Evolutionary conservation across 2,329 filamentous ascomycete genomes (phyloP).

Genomic region (Fusarium cicatricum): DNA sequence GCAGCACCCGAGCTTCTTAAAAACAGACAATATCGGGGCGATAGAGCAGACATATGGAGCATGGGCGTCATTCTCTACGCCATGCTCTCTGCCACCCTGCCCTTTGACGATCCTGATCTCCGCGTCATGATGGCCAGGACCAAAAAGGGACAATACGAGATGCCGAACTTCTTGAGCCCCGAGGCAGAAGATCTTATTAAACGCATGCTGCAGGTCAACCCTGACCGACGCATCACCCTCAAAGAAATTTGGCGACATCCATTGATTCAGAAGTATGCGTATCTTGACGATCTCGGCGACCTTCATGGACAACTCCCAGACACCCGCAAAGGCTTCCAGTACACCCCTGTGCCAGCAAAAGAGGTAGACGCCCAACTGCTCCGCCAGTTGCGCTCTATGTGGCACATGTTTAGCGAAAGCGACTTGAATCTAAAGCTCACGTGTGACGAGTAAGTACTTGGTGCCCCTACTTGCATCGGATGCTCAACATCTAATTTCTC

Average conservation of each 20-base stretch:
- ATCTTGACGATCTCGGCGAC: conserved; percentile 72
- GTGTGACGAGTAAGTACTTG: conserved; percentile 64
- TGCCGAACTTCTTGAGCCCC: conserved; percentile 68
- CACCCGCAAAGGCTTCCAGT: conserved; percentile 68
- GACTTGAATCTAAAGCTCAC: conserved; percentile 75
- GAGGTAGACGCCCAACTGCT: conserved; percentile 85
- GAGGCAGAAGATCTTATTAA: conserved; percentile 82
- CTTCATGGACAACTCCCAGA: conserved; percentile 61
- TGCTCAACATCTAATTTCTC: conserved; percentile 34
- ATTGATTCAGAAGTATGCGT: conserved; percentile 83
- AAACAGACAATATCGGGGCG: conserved; percentile 79
- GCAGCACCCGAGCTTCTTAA: conserved; percentile 91
- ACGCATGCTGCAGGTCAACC: conserved; percentile 81
- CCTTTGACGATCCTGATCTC: conserved; percentile 77
- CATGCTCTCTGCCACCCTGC: conserved; percentile 82
- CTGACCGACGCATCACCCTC: conserved; percentile 80
- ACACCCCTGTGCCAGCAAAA: conserved; percentile 64
- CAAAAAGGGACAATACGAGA: conserved; percentile 65
- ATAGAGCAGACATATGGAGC: conserved; percentile 93
- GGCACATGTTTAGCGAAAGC: conserved; percentile 84
- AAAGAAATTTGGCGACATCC: conserved; percentile 86
- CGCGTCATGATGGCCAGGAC: conserved; percentile 69
- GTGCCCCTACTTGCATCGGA: background rate
- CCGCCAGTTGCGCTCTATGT: conserved; percentile 86
- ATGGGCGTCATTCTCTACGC: conserved; percentile 90